A percentile compares a stretch with the other conserved stretches of the same genome.
These are phyloP conservation scores for Arthrobotrys megalospora DNA, from an alignment of 2,329 filamentous ascomycete species.

Conservation along the genomic window DNA sequence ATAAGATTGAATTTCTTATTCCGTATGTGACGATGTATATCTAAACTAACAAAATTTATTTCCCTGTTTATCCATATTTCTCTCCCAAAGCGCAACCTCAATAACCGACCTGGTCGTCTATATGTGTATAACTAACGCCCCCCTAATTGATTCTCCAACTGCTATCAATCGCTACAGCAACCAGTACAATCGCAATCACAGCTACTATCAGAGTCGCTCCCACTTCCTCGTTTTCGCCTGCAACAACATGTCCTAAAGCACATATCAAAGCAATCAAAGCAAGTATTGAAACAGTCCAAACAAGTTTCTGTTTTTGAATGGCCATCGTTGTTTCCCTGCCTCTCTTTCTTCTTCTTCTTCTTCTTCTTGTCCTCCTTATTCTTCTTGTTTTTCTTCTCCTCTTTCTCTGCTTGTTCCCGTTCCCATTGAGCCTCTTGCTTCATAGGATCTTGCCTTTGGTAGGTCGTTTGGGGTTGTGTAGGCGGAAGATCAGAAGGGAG, in stretches of 20 bases:
- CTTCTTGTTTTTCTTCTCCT: conserved; percentile 4
- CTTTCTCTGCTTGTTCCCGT: not conserved
- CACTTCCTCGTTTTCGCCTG: not conserved
- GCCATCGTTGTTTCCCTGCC: not conserved
- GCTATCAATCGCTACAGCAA: not conserved
- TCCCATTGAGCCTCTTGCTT: not conserved
- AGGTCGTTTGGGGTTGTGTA: conserved; percentile 18
- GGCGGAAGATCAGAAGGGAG: not conserved
- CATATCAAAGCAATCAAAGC: not conserved
- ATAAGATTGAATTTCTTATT: no score
- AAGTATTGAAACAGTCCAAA: not conserved
- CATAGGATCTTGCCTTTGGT: conserved; percentile 29
- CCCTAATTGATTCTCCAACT: not conserved
- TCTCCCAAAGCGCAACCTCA: no score
- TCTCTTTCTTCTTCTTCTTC: conserved; percentile 25
- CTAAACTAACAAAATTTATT: no score
- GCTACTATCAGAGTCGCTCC: not conserved
- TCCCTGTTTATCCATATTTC: no score
- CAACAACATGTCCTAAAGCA: not conserved
- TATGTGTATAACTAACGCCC: no score
- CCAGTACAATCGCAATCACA: not conserved
- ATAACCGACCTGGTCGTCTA: no score
- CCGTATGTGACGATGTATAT: no score
- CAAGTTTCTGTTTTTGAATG: not conserved
- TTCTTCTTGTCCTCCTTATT: no score